Evolutionary conservation across 768 basidiomycete genomes (phyloP), one percentile per base, ranked within the genome.

Genomic region (Mycena metata): DNA sequence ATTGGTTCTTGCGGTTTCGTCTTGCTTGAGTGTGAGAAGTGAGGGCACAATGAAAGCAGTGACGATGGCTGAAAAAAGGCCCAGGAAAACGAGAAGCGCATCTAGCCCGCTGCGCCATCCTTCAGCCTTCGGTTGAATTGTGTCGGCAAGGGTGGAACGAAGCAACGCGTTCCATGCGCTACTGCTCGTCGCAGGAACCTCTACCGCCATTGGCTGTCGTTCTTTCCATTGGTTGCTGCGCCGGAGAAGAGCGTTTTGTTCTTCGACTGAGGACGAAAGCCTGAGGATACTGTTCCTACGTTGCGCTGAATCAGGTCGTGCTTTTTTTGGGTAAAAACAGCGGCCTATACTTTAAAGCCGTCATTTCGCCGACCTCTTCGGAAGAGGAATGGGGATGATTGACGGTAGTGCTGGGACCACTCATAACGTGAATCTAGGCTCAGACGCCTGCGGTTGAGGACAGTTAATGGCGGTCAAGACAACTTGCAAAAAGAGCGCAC

Each of bases 151-250:
- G 1, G 67, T 64, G 0, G 73, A 74, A 1, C 60, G 47, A 0
- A 74, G 60, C 35, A 74, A 42, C 11, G 73, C 71, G 47, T 70
- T 70, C 73, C 73, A 74, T 5, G 73, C 73, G 23, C 69, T 70
- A 45, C 66, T 60, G 52, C 73, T 74, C 7, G 68, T 67, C 12
- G 73, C 71, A 0, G 71, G 73, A 12, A 72, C 71, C 39, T 73
- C 64, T 3, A 30, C 30, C 11, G 70, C 64, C 0, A 70, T 70
- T 2, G 64, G 64, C 13, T 70, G 69, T 8, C 56, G 64, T 19
- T 60, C 60, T 16, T 51, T 67, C 16, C 66, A 15, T 35, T 41
- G 66, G 23, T 67, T 59, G 13, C 39, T 47, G 23, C 54, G 42
- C 5, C 66, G 59, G 19, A 67, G 66, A 3, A 67, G 33, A 16